phyloP scores from a whole-genome alignment of 495 filamentous ascomycete genomes.

The Penicillium crystallinum region DNA sequence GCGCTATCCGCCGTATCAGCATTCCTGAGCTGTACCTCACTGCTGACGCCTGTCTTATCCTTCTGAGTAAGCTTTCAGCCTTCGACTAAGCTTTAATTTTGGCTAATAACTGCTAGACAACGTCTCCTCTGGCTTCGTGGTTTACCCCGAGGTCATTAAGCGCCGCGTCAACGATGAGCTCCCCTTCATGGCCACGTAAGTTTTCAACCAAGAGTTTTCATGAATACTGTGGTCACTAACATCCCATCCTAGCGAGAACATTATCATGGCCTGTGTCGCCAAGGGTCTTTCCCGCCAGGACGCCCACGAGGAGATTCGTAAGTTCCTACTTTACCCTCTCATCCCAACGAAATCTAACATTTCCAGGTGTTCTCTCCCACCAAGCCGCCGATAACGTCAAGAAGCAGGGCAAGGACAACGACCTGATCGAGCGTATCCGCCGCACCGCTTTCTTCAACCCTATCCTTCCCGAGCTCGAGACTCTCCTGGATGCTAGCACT shows the following conservation, averaged over 20 bases:
- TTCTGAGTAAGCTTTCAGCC: constrained; percentile 45
- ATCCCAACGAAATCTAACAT: constrained; percentile 1
- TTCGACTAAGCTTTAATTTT: not conserved
- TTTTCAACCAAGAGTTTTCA: constrained; percentile 1
- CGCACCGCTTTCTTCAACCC: constrained; percentile 72
- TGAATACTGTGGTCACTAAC: constrained; percentile 12
- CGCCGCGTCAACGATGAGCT: constrained; percentile 69
- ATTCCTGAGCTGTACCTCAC: constrained; percentile 78
- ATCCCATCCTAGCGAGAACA: constrained; percentile 38
- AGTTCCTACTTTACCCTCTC: not conserved
- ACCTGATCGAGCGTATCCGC: constrained; percentile 77
- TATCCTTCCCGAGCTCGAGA: constrained; percentile 71
- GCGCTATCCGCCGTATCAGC: constrained; percentile 62
- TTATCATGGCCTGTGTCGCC: constrained; percentile 81
- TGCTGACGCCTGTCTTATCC: constrained; percentile 76
- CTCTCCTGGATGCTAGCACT: constrained; percentile 58
- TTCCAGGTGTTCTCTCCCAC: constrained; percentile 69
- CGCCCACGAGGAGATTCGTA: constrained; percentile 80
- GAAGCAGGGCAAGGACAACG: constrained; percentile 71
- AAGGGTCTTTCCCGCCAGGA: constrained; percentile 79
- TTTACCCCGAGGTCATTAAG: constrained; percentile 77
- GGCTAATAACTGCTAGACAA: constrained; percentile 51
- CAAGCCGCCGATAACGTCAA: constrained; percentile 79
- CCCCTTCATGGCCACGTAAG: constrained; percentile 81
- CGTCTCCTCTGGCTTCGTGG: constrained; percentile 73